Evolutionary conservation across 129 eudicot genomes (phyloP).

Genomic region (Arctium minus): DNA sequence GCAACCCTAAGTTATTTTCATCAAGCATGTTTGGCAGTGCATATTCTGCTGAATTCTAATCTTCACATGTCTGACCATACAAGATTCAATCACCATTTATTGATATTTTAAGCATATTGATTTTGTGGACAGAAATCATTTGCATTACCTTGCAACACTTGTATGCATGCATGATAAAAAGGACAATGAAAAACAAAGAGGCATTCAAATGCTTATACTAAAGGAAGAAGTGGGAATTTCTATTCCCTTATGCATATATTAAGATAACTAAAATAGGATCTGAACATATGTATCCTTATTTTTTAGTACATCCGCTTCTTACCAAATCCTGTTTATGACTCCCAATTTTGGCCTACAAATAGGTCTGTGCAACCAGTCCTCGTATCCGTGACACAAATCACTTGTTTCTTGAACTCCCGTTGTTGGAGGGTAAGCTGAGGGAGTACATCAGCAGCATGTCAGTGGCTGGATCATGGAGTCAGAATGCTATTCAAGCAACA

Average conservation of each 20-base stretch:
- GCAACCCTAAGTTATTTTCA: background rate
- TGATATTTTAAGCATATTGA: background rate
- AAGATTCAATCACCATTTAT: background rate
- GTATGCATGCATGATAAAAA: background rate
- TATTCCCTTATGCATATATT: background rate
- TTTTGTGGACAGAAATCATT: background rate
- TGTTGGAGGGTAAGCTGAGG: constrained; percentile 47
- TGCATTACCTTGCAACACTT: background rate
- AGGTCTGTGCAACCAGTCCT: constrained; percentile 71
- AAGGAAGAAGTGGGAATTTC: background rate
- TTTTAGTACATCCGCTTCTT: background rate
- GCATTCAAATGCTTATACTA: background rate
- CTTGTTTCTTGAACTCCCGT: constrained; percentile 78
- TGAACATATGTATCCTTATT: background rate
- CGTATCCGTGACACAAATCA: constrained; percentile 79
- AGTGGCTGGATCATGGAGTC: constrained; percentile 78
- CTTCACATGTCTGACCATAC: background rate
- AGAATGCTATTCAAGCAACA: constrained; percentile 86
- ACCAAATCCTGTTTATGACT: background rate
- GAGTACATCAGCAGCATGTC: constrained; percentile 60
- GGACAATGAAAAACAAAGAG: background rate
- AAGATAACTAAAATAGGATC: background rate
- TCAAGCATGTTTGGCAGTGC: background rate
- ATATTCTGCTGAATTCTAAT: background rate
- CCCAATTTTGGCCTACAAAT: background rate